Conservation (phyloP, 441 rosid species). For the Heliophila coronopifolia region DNA sequence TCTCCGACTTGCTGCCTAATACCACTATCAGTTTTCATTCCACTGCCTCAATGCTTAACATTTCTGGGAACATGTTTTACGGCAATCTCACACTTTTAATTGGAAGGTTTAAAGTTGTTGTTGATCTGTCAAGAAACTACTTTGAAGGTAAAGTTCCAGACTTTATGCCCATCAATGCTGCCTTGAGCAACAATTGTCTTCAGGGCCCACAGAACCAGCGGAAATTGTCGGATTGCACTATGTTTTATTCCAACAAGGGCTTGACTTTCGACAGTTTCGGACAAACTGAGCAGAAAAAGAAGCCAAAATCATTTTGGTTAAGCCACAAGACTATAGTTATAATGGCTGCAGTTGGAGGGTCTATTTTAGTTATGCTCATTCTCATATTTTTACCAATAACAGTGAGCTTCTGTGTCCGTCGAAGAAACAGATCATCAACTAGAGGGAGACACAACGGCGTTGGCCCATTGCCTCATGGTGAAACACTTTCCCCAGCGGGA, state of each 20-base stretch:
- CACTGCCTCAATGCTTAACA: conserved; percentile 33
- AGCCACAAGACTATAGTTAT: conserved; percentile 33
- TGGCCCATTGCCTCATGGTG: conserved; percentile 52
- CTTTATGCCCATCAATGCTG: conserved; percentile 25
- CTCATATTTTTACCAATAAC: conserved; percentile 37
- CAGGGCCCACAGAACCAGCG: conserved; percentile 33
- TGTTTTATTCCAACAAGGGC: conserved; percentile 41
- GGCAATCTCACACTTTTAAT: conserved; percentile 39
- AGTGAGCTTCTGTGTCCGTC: conserved; percentile 32
- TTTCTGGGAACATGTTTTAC: conserved; percentile 52
- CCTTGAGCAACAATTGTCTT: conserved; percentile 47
- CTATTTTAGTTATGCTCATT: conserved; percentile 36
- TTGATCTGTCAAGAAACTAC: conserved; percentile 54
- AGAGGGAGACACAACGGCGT: conserved; percentile 34
- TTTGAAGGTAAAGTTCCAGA: conserved; percentile 44
- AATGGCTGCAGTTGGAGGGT: conserved; percentile 48
- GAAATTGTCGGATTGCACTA: conserved; percentile 36
- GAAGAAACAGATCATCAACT: conserved; percentile 31
- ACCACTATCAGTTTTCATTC: conserved; percentile 18
- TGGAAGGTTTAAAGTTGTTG: conserved; percentile 31
- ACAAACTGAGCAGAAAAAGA: conserved; percentile 22
- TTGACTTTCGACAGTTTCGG: conserved; percentile 40
- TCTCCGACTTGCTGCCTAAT: conserved; percentile 36
- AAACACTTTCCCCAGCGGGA: conserved; percentile 26
- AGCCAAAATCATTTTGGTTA: conserved; percentile 27